These are phyloP conservation scores for Penicillium simplicissimum DNA, from an alignment of 495 filamentous ascomycete genomes.

Conservation along the genomic window DNA sequence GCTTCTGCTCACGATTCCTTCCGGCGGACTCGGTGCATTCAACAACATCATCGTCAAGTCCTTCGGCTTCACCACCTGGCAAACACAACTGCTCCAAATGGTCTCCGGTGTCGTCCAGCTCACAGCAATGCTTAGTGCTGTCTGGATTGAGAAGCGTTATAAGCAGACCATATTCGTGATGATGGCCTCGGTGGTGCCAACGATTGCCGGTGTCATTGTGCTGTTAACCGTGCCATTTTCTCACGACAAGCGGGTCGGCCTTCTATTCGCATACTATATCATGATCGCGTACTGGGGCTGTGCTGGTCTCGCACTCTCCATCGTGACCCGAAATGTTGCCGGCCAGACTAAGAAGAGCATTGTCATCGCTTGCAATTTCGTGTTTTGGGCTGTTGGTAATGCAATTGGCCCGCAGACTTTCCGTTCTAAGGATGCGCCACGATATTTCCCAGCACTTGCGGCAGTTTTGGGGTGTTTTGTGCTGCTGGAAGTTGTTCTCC, in stretches of 20 bases:
- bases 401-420: conserved; percentile 49
- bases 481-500: conserved; percentile 28
- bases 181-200: conserved; percentile 61
- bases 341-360: conserved; percentile 66
- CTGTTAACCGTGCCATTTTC: conserved; percentile 22
- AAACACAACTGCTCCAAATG: conserved; percentile 56
- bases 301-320: conserved; percentile 53
- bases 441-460: conserved; percentile 42
- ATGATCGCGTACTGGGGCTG: conserved; percentile 48
- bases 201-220: conserved; percentile 27
- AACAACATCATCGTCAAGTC: conserved; percentile 58
- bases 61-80: conserved; percentile 41
- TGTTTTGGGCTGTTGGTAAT: conserved; percentile 45
- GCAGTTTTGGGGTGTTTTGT: conserved; percentile 39
- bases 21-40: conserved; percentile 63
- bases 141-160: conserved; percentile 61
- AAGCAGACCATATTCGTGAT: conserved; percentile 63
- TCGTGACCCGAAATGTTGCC: conserved; percentile 62
- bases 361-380: conserved; percentile 43
- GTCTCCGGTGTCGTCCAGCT: conserved; percentile 69
- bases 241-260: conserved; percentile 43
- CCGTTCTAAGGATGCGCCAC: conserved; percentile 32
- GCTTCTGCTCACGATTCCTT: conserved; percentile 63
- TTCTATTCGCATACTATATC: conserved; percentile 62
- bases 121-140: conserved; percentile 58